A percentile compares a stretch with the other conserved stretches of the same genome.
phyloP scores from a whole-genome alignment of 2,329 filamentous ascomycete genomes.

The Arachnomyces sp. region DNA sequence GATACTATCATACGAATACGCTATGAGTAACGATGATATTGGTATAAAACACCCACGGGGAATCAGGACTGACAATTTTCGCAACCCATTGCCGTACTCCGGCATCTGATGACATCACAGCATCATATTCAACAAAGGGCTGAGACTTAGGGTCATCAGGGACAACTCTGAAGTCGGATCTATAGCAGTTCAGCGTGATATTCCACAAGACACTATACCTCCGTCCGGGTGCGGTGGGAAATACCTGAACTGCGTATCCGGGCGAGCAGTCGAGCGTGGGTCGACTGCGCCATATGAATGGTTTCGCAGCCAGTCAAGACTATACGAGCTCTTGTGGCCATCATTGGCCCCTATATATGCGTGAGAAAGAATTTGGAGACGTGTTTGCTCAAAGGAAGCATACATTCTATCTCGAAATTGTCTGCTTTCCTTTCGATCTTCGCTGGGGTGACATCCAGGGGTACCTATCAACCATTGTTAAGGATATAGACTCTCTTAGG shows the following conservation, averaged over 20 bases:
- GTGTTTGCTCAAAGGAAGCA: conserved; percentile 11
- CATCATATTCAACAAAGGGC: conserved; percentile 54
- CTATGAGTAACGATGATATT: conserved; percentile 2
- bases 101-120: conserved; percentile 51
- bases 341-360: conserved; percentile 53
- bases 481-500: conserved; percentile 6
- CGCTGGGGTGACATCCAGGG: conserved; percentile 33
- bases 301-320: conserved; percentile 53
- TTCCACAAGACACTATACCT: not conserved
- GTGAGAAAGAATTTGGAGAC: conserved; percentile 11
- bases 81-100: conserved; percentile 57
- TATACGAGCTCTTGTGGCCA: conserved; percentile 61
- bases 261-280: conserved; percentile 1
- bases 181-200: conserved; percentile 6
- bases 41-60: not conserved
- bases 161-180: conserved; percentile 8
- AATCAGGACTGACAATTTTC: conserved; percentile 43
- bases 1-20: conserved; percentile 47
- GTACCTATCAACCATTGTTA: conserved; percentile 36
- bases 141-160: conserved; percentile 34
- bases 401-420: conserved; percentile 47
- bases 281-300: conserved; percentile 35
- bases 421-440: conserved; percentile 25
- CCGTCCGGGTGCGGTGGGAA: not conserved
- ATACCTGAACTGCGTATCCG: conserved; percentile 3